Conservation (phyloP, 257 asterid species). For the Solanum neorickii region DNA sequence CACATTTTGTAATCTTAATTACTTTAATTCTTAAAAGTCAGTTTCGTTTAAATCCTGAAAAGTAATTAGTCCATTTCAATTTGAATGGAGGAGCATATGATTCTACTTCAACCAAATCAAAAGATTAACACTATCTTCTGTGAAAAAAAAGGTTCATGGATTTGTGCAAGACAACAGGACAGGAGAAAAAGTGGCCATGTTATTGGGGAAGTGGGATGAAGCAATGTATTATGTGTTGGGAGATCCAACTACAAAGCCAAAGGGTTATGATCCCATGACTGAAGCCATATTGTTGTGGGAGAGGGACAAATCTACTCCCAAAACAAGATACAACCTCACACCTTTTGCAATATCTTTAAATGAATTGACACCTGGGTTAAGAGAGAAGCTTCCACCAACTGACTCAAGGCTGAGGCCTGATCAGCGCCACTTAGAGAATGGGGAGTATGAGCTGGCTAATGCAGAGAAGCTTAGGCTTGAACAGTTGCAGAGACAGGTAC, state of each 20-base stretch:
- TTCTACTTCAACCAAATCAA: background rate
- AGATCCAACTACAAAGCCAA: slow-evolving; percentile 84
- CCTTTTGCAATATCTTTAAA: slow-evolving; percentile 89
- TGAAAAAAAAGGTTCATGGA: slow-evolving; percentile 68
- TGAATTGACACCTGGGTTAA: slow-evolving; percentile 71
- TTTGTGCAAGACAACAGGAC: slow-evolving; percentile 93
- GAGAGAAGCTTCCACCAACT: slow-evolving; percentile 78
- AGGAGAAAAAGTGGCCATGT: slow-evolving; percentile 89
- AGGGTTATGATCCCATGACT: slow-evolving; percentile 95
- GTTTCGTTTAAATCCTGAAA: background rate
- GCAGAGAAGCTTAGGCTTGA: slow-evolving; percentile 96
- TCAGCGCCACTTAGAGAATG: slow-evolving; percentile 93
- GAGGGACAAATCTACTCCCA: slow-evolving; percentile 65
- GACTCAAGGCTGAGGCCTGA: slow-evolving; percentile 96
- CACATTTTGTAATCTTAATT: background rate
- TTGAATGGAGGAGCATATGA: background rate
- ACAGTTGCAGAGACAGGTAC: slow-evolving; percentile 97
- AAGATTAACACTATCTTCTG: background rate
- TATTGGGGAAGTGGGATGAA: slow-evolving; percentile 97
- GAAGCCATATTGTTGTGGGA: slow-evolving; percentile 95
- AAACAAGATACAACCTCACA: slow-evolving; percentile 89
- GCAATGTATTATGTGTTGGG: slow-evolving; percentile 96
- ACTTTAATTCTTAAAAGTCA: background rate
- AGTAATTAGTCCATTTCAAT: background rate
- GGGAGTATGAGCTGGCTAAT: slow-evolving; percentile 90